Evolutionary conservation across 495 filamentous ascomycete genomes (phyloP).

Genomic region (Daldinia decipiens): DNA sequence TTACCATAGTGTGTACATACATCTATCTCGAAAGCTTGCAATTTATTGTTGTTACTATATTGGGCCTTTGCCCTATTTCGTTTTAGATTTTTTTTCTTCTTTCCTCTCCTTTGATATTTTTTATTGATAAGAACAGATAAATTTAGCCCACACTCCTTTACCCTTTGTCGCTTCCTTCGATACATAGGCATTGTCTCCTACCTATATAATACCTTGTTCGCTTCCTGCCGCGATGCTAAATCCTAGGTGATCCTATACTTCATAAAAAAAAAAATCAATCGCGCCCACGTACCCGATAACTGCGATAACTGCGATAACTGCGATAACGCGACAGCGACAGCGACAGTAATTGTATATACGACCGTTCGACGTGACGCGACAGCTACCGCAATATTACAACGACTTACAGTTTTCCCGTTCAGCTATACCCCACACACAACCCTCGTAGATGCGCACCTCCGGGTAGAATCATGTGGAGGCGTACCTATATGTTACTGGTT

Average conservation of each 20-base stretch:
- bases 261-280: slow-evolving; percentile 5
- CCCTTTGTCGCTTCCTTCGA: slow-evolving; percentile 8
- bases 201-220: slow-evolving; percentile 1
- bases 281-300: not conserved
- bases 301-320: not conserved
- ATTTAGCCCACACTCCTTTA: slow-evolving; percentile 7
- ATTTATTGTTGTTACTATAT: slow-evolving; percentile 30
- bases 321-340: not conserved
- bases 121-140: slow-evolving; percentile 6
- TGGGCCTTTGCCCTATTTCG: slow-evolving; percentile 15
- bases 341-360: too few relatives aligned
- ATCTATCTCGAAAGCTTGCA: slow-evolving; percentile 14
- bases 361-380: too few relatives aligned
- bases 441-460: slow-evolving; percentile 31
- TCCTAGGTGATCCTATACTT: slow-evolving; percentile 8
- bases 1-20: slow-evolving; percentile 1
- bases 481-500: slow-evolving; percentile 84
- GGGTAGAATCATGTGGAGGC: slow-evolving; percentile 79
- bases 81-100: slow-evolving; percentile 1
- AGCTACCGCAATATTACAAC: slow-evolving; percentile 8
- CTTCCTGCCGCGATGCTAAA: slow-evolving; percentile 13
- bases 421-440: slow-evolving; percentile 18
- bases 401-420: slow-evolving; percentile 1
- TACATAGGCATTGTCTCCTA: slow-evolving; percentile 3
- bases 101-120: not conserved